These are phyloP conservation scores for Geranium incanum DNA, from an alignment of 441 rosid genomes.

Conservation along the genomic window DNA sequence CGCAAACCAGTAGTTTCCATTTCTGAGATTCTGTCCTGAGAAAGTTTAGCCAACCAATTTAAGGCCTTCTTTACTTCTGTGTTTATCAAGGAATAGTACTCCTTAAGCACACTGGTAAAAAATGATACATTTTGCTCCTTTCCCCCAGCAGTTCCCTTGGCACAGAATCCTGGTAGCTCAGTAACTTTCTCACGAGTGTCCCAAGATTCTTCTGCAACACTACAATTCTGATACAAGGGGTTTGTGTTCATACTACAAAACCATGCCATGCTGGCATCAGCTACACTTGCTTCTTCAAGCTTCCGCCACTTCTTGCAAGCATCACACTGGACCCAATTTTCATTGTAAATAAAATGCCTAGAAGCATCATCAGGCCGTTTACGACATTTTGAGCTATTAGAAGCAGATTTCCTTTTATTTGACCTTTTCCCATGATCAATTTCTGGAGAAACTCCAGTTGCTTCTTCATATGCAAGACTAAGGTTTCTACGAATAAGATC, in stretches of 20 bases:
- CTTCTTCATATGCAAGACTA: constrained; percentile 37
- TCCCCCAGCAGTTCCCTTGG: constrained; percentile 56
- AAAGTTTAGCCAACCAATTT: constrained; percentile 69
- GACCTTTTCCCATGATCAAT: constrained; percentile 28
- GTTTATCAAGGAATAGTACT: constrained; percentile 43
- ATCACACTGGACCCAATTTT: constrained; percentile 90
- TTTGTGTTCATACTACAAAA: constrained; percentile 89
- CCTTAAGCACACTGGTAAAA: constrained; percentile 64
- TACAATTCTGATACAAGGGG: constrained; percentile 55
- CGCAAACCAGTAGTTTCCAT: constrained; percentile 79
- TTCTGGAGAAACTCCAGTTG: constrained; percentile 29
- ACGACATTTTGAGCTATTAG: constrained; percentile 23
- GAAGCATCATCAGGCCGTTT: constrained; percentile 30
- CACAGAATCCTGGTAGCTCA: constrained; percentile 62
- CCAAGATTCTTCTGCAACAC: constrained; percentile 72
- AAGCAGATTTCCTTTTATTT: constrained; percentile 33
- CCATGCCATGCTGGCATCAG: constrained; percentile 60
- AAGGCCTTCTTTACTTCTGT: constrained; percentile 57
- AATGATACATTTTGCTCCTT: constrained; percentile 58
- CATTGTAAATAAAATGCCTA: constrained; percentile 31
- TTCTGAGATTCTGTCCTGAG: constrained; percentile 58
- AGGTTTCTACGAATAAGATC: constrained; percentile 53
- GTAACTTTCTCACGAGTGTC: constrained; percentile 50
- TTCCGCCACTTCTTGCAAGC: constrained; percentile 91
- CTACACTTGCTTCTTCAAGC: constrained; percentile 35